A percentile compares a stretch with the other conserved stretches of the same genome.
phyloP scores from a whole-genome alignment of 768 basidiomycete species.

The Boletus insuetus region DNA sequence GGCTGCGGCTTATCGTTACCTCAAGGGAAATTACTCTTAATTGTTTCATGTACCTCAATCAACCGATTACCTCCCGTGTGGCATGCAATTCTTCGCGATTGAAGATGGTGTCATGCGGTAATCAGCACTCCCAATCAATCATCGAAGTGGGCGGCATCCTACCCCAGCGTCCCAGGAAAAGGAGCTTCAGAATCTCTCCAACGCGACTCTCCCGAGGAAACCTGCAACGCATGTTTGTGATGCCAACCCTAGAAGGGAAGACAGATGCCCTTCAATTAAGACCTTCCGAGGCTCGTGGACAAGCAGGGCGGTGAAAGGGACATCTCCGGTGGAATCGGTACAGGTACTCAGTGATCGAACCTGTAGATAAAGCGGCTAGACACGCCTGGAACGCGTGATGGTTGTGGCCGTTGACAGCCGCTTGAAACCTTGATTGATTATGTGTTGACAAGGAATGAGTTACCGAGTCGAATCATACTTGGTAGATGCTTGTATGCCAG shows the following conservation, averaged over 20 bases:
- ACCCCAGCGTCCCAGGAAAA: background rate
- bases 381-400: background rate
- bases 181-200: background rate
- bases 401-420: background rate
- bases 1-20: conserved; percentile 1
- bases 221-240: background rate
- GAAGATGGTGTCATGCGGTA: background rate
- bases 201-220: background rate
- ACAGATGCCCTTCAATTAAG: background rate
- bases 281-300: no score
- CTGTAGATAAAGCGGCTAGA: background rate
- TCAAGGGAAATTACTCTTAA: conserved; percentile 4
- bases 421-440: background rate
- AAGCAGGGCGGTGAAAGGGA: background rate
- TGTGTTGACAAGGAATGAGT: background rate
- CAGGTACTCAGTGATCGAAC: background rate
- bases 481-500: background rate
- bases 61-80: background rate
- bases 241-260: background rate
- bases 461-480: background rate
- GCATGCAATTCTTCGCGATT: background rate
- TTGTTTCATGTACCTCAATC: conserved; percentile 7
- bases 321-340: background rate
- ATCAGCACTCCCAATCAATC: background rate
- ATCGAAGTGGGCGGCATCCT: background rate